Evolutionary conservation across 228 moss, liverwort and hornwort genomes (phyloP).

Genomic region (Sphagnum fallax): DNA sequence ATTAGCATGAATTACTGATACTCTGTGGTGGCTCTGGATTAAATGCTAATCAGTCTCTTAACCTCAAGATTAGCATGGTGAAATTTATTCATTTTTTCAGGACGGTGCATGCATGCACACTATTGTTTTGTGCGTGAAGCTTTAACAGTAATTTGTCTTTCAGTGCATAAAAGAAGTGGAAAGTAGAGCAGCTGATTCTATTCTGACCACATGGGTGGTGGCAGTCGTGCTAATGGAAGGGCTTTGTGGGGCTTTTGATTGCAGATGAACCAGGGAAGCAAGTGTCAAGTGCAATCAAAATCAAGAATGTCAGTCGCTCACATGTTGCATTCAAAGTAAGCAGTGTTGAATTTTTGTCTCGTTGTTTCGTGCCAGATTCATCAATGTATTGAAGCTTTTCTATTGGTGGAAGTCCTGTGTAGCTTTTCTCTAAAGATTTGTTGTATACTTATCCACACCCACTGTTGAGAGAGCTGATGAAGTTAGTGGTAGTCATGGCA

Average conservation of each 20-base stretch:
- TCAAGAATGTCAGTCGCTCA: slow-evolving; percentile 90
- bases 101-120: neutral
- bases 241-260: slow-evolving; percentile 1
- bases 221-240: neutral
- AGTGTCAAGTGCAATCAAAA: slow-evolving; percentile 90
- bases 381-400: too few relatives aligned
- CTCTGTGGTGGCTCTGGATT: neutral
- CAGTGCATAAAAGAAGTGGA: neutral
- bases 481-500: neutral
- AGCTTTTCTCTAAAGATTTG: neutral
- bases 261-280: slow-evolving; percentile 98
- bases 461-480: neutral
- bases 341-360: neutral
- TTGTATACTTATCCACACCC: neutral
- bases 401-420: neutral
- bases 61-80: too few relatives aligned
- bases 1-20: neutral
- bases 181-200: too few relatives aligned
- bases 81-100: too few relatives aligned
- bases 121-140: neutral
- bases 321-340: slow-evolving; percentile 98
- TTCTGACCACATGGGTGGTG: neutral
- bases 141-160: neutral
- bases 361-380: neutral
- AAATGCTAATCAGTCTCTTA: too few relatives aligned